Base-by-base conservation (phyloP, 2,329 filamentous ascomycete species). In the Aureobasidium mangrovei region DNA sequence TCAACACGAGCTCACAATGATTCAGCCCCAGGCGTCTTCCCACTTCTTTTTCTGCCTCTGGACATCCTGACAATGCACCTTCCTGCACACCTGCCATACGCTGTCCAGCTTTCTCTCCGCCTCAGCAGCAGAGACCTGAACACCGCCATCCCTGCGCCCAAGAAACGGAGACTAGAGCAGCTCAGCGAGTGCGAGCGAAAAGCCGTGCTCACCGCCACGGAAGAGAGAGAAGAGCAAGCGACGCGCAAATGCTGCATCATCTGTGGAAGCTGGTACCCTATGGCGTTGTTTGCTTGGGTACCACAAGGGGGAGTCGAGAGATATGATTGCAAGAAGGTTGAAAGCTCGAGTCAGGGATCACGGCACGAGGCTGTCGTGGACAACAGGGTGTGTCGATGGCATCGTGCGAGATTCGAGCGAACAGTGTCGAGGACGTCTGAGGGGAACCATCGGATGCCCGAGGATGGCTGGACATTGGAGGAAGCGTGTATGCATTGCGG, bases 401-500 rank as follows among this genome's bases (percentile, higher is more conserved):
- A 53, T 46, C 35, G 33, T 7, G 28, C 8, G 8, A 31, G 46
- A 32, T 41, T 55, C 41, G 38, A 47, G 26, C 39, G 40, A 6
- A 57, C 18, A 3, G 4, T 36, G 7, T 7, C 33, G 33, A 41
- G 45, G 6, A 12, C 3, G 29, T 28, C 2, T 39, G 42, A 29
- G 26, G 26, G 6, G 12, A 43, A 42, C 24, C 4, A 42, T 41
- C 28, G 35, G 29, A 10, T 2, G 6, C 18, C 18, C 18, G 8
- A 53, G 40, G 43, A 54, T 29, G 43, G 49, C 27, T 52, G 54
- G 52, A 38, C 44, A 3, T 3, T 57, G 10, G 55, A 57, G 31
- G 32, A 52, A 46, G 49, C 47, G 29, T 59, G 57, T 46, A 59
- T 59, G 57, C 57, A 59, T 42, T 59, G 57, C 42, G 57, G 57